Percentiles rank a stretch among this genome's conserved stretches.
These are phyloP conservation scores for Claviceps digitariae DNA, from an alignment of 2,329 filamentous ascomycete species.

Conservation along the genomic window DNA sequence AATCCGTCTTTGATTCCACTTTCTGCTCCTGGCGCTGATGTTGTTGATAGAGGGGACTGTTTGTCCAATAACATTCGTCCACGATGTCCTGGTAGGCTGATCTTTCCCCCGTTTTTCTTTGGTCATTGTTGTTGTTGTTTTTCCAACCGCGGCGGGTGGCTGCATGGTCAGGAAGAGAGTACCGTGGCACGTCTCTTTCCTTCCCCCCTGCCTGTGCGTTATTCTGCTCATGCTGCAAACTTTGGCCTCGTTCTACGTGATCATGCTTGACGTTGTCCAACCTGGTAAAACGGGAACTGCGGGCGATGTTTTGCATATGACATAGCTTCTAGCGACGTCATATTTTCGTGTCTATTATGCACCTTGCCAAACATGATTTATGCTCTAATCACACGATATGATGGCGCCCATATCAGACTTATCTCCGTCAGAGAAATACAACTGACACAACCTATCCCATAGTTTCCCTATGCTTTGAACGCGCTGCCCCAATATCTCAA, in stretches of 20 bases:
- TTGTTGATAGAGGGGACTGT: constrained; percentile 56
- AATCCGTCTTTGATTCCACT: constrained; percentile 5
- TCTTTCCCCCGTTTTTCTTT: neutral
- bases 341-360: neutral
- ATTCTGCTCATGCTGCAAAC: neutral
- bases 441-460: neutral
- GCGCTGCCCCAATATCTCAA: constrained; percentile 51
- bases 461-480: constrained; percentile 68
- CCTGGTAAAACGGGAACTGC: neutral
- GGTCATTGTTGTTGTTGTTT: neutral
- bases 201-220: neutral
- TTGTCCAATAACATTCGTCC: constrained; percentile 73
- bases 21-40: constrained; percentile 1
- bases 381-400: neutral
- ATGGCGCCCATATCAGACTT: too few relatives aligned
- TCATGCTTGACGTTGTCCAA: neutral
- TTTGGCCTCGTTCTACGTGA: neutral
- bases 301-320: neutral
- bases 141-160: neutral
- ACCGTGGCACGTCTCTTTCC: neutral
- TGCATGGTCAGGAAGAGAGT: neutral
- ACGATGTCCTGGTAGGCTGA: constrained; percentile 61
- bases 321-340: neutral
- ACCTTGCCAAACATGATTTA: neutral
- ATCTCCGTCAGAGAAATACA: neutral